Evolutionary conservation across 2,329 filamentous ascomycete species (phyloP).

Genomic region (Fusarium humuli): DNA sequence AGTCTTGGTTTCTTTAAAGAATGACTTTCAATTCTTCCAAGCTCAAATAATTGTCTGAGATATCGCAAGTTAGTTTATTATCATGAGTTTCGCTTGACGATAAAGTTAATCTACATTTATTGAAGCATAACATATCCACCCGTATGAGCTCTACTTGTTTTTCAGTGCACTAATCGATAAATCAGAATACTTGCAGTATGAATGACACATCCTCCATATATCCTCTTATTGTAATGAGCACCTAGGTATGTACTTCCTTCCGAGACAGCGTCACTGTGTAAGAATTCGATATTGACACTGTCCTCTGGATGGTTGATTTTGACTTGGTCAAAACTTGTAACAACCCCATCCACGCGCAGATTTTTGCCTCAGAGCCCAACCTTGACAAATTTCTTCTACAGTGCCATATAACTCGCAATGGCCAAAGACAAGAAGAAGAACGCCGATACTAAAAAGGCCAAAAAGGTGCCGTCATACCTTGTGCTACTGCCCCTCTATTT

Average conservation of each 20-base stretch:
- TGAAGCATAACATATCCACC: background rate
- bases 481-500: slow-evolving; percentile 31
- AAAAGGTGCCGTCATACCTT: slow-evolving; percentile 54
- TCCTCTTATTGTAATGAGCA: background rate
- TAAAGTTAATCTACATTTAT: background rate
- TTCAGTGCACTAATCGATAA: background rate
- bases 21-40: background rate
- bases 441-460: slow-evolving; percentile 63
- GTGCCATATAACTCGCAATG: slow-evolving; percentile 50
- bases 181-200: background rate
- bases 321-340: slow-evolving; percentile 45
- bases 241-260: background rate
- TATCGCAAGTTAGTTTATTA: background rate
- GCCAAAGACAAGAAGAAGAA: slow-evolving; percentile 66
- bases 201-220: background rate
- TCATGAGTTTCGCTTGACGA: background rate
- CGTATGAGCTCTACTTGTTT: background rate
- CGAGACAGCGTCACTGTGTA: slow-evolving; percentile 14
- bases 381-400: slow-evolving; percentile 9
- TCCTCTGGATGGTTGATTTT: slow-evolving; percentile 38
- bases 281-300: slow-evolving; percentile 8
- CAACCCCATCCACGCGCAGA: slow-evolving; percentile 45
- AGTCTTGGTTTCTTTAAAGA: background rate
- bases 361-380: slow-evolving; percentile 33
- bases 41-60: background rate